A percentile compares a stretch with the other conserved stretches of the same genome.
phyloP scores from a whole-genome alignment of 805 yeast species.

The Ogataea thermomethanolica region DNA sequence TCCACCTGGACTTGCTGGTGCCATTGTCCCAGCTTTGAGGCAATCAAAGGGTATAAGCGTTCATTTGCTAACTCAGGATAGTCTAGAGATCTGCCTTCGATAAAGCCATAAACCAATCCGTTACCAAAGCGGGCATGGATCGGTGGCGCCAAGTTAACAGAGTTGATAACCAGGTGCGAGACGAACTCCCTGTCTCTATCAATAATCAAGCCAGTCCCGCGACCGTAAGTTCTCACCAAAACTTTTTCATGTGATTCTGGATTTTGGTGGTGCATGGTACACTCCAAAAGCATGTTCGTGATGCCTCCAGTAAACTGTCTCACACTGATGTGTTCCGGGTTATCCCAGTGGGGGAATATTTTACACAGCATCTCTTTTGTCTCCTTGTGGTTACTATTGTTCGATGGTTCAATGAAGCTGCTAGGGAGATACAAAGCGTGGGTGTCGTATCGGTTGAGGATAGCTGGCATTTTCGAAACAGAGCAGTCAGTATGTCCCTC shows the following conservation, averaged over 20 bases:
- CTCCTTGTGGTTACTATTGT: slow-evolving; percentile 34
- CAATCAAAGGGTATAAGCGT: slow-evolving; percentile 52
- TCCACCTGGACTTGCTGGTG: slow-evolving; percentile 48
- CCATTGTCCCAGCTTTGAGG: slow-evolving; percentile 69
- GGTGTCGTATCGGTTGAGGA: slow-evolving; percentile 35
- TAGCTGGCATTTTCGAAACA: slow-evolving; percentile 11
- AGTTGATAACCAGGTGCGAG: slow-evolving; percentile 60
- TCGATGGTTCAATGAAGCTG: slow-evolving; percentile 35
- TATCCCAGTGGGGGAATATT: slow-evolving; percentile 41
- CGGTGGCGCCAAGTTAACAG: slow-evolving; percentile 62
- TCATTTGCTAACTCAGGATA: slow-evolving; percentile 50
- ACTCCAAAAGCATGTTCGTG: slow-evolving; percentile 55
- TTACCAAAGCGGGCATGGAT: slow-evolving; percentile 65
- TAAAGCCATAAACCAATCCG: slow-evolving; percentile 68
- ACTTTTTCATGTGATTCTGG: slow-evolving; percentile 35
- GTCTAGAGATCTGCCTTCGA: slow-evolving; percentile 59
- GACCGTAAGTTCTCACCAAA: slow-evolving; percentile 69
- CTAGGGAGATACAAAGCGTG: slow-evolving; percentile 51
- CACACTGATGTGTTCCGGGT: slow-evolving; percentile 32
- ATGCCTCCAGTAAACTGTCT: slow-evolving; percentile 58
- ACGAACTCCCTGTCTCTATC: slow-evolving; percentile 74
- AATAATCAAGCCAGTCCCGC: slow-evolving; percentile 67
- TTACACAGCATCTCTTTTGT: slow-evolving; percentile 38
- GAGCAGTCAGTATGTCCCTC: slow-evolving; percentile 2
- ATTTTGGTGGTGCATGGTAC: slow-evolving; percentile 30